A percentile compares a stretch with the other conserved stretches of the same genome.
Conservation (phyloP, 1,284 basidiomycete genomes). For the Cerrena zonata region DNA sequence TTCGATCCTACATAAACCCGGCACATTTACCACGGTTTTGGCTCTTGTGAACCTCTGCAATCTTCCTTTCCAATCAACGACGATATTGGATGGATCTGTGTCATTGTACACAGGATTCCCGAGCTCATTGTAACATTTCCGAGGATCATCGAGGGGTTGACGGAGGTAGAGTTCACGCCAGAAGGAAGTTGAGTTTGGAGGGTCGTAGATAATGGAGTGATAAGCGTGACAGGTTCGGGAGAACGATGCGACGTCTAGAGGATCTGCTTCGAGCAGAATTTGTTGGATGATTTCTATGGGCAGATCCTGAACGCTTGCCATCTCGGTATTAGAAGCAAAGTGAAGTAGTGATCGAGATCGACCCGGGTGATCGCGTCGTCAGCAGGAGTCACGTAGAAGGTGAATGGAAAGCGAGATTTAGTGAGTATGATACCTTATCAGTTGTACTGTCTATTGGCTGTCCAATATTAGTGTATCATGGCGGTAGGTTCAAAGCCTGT, state of each 20-base stretch:
- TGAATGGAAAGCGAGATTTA: no score
- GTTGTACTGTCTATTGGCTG: no score
- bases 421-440: no score
- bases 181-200: slow-evolving; percentile 37
- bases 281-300: slow-evolving; percentile 54
- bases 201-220: slow-evolving; percentile 39
- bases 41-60: slow-evolving; percentile 44
- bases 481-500: no score
- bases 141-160: slow-evolving; percentile 55
- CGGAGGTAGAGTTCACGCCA: slow-evolving; percentile 60
- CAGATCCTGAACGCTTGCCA: slow-evolving; percentile 25
- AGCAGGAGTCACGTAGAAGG: no score
- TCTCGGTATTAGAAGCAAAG: background rate
- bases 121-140: slow-evolving; percentile 37
- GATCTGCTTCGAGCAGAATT: slow-evolving; percentile 48
- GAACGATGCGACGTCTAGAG: slow-evolving; percentile 45
- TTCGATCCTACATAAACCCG: background rate
- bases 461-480: no score
- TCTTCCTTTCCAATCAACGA: slow-evolving; percentile 48
- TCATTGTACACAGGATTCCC: slow-evolving; percentile 32
- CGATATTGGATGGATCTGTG: no score
- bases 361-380: no score
- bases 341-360: no score
- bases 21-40: background rate
- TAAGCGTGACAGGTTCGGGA: slow-evolving; percentile 46